A percentile compares a stretch with the other conserved stretches of the same genome.
These are phyloP conservation scores for Xerocomellus dryophilus DNA, from an alignment of 768 basidiomycete species.

Conservation along the genomic window DNA sequence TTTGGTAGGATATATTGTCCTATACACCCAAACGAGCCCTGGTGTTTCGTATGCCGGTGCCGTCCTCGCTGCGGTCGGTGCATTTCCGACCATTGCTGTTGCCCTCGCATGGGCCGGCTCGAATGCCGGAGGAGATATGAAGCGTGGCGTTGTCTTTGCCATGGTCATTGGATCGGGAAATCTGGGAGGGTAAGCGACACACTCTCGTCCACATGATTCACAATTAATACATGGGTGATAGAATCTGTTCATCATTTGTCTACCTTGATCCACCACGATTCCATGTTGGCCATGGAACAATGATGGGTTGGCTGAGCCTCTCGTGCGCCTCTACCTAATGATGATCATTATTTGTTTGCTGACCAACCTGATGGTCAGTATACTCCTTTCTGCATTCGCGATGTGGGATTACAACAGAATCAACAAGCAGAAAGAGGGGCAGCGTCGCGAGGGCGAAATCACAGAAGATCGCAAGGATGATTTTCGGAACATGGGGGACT, in stretches of 20 bases:
- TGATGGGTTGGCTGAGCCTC: constrained; percentile 35
- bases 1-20: constrained; percentile 49
- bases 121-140: constrained; percentile 54
- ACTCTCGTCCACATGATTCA: constrained; percentile 10
- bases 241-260: constrained; percentile 43
- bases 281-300: constrained; percentile 37
- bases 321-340: constrained; percentile 18
- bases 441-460: constrained; percentile 44
- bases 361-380: constrained; percentile 32
- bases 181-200: constrained; percentile 44
- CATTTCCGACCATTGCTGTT: constrained; percentile 49
- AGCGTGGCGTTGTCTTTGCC: constrained; percentile 50
- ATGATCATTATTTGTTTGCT: constrained; percentile 22
- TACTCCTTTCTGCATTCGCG: constrained; percentile 37
- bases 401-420: constrained; percentile 49
- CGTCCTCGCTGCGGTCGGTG: constrained; percentile 49
- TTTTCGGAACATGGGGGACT: constrained; percentile 37
- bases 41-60: constrained; percentile 42
- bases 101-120: constrained; percentile 53
- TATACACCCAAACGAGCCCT: constrained; percentile 35
- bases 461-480: constrained; percentile 37
- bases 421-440: constrained; percentile 46
- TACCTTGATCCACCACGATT: constrained; percentile 39
- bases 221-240: constrained; percentile 11
- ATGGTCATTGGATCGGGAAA: constrained; percentile 56